phyloP scores from a whole-genome alignment of 2,329 filamentous ascomycete species.

The Herpomyces periplanetae region DNA sequence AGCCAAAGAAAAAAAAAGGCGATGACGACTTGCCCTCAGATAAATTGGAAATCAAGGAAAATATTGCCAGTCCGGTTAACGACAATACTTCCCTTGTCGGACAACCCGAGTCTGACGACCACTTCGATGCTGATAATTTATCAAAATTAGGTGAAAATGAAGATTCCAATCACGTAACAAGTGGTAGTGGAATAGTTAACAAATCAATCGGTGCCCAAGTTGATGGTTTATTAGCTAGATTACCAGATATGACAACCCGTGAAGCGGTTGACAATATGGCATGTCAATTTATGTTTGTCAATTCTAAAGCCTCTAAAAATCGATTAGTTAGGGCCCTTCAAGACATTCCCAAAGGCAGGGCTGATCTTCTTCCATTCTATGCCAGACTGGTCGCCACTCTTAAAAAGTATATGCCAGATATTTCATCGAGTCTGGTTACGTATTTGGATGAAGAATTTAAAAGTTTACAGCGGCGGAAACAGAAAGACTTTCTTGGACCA shows the following conservation, averaged over 20 bases:
- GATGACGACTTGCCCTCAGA: slow-evolving; percentile 24
- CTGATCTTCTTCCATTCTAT: slow-evolving; percentile 61
- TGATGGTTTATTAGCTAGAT: slow-evolving; percentile 42
- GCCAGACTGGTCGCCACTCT: slow-evolving; percentile 72
- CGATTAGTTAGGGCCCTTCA: slow-evolving; percentile 66
- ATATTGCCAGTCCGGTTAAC: slow-evolving; percentile 8
- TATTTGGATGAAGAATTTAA: slow-evolving; percentile 89
- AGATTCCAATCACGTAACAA: too few relatives aligned
- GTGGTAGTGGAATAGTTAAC: slow-evolving; percentile 71
- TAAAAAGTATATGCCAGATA: slow-evolving; percentile 65
- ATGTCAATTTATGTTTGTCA: slow-evolving; percentile 87
- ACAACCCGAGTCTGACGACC: slow-evolving; percentile 23
- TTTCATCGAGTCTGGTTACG: slow-evolving; percentile 60
- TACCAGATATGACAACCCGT: slow-evolving; percentile 72
- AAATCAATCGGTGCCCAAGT: slow-evolving; percentile 93
- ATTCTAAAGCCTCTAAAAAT: slow-evolving; percentile 89
- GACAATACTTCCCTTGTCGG: slow-evolving; percentile 11
- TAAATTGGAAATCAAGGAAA: slow-evolving; percentile 10
- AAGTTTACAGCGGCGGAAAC: slow-evolving; percentile 76
- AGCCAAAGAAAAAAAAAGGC: slow-evolving; percentile 86
- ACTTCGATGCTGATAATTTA: slow-evolving; percentile 15
- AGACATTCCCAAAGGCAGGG: slow-evolving; percentile 70
- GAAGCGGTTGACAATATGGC: slow-evolving; percentile 68
- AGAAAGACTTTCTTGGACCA: slow-evolving; percentile 83
- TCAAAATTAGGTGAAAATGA: too few relatives aligned